Percentiles rank a stretch among this genome's conserved stretches.
phyloP scores from a whole-genome alignment of 108 stramenopile species.

The Discostella stelligeroides region DNA sequence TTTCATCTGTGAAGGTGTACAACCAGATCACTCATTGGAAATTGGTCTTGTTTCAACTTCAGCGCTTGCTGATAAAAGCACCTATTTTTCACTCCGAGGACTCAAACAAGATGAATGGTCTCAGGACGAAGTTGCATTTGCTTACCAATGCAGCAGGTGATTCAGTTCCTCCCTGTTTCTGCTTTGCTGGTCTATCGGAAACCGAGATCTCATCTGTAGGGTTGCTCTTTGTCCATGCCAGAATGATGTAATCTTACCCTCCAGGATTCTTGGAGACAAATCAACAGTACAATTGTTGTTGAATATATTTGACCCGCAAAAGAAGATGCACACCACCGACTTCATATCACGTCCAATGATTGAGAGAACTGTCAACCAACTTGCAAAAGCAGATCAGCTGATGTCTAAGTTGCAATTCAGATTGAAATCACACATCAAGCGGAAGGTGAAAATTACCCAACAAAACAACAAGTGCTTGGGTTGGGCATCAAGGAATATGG shows the following conservation, averaged over 20 bases:
- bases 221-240: no score
- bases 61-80: not conserved
- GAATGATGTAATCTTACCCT: no score
- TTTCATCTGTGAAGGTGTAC: conserved; percentile 3
- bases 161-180: not conserved
- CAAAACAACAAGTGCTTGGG: not conserved
- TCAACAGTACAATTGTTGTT: no score
- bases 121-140: not conserved
- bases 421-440: not conserved
- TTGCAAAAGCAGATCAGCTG: no score
- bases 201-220: no score
- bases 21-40: not conserved
- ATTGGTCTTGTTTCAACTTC: not conserved
- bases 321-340: no score
- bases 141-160: conserved; percentile 10
- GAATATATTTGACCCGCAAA: no score
- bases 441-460: not conserved
- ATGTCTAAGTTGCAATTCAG: not conserved
- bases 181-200: conserved; percentile 4
- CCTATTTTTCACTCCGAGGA: conserved; percentile 7
- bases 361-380: no score
- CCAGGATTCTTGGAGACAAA: no score
- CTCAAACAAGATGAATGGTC: conserved; percentile 10
- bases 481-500: conserved; percentile 13
- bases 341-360: no score